Evolutionary conservation across 805 yeast species (phyloP), one percentile per base, ranked within the genome.

Genomic region (Pichia kluyveri): DNA sequence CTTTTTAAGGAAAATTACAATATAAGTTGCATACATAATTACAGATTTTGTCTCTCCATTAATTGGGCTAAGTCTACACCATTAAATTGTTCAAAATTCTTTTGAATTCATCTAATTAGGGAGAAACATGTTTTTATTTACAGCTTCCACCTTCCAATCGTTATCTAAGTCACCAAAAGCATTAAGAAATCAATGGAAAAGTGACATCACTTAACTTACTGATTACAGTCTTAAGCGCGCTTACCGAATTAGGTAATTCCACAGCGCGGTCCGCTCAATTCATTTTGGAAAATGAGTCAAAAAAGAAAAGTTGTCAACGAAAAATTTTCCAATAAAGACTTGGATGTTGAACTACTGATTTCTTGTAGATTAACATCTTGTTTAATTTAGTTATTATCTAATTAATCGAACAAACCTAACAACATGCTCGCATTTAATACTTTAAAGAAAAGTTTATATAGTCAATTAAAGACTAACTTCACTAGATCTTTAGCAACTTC

Each of bases 401-500:
- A 23, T 23, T 5, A 23, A 30, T 4, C 14, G 8, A 30, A 14
- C 12, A 34, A 12, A 12, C 37, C 8, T 34, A 10, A 8, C 9
- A 8, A 12, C 8, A 51, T 51, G 56, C 26, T 51, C 19, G 51
- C 55, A 41, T 46, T 53, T 19, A 51, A 51, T 6, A 19, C 48
- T 3, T 26, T 52, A 10, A 52, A 47, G 37, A 46, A 39, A 30
- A 45, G 17, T n/a, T 26, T 49, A 1, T 23, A 36, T n/a, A 31
- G 19, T 9, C 46, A 45, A 37, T 10, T 40, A 17, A 42, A 42
- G n/a, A 40, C 8, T 41, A 26, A 38, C n/a, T 27, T 17, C 17
- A 19, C 45, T 14, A 44, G 48, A 46, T 34, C 53, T 39, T 18
- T 40, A 12, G 60, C 66, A 52, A 44, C 51, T 14, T 46, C 65